Conservation (phyloP, 495 filamentous ascomycete genomes). For the Rhypophila decipiens region DNA sequence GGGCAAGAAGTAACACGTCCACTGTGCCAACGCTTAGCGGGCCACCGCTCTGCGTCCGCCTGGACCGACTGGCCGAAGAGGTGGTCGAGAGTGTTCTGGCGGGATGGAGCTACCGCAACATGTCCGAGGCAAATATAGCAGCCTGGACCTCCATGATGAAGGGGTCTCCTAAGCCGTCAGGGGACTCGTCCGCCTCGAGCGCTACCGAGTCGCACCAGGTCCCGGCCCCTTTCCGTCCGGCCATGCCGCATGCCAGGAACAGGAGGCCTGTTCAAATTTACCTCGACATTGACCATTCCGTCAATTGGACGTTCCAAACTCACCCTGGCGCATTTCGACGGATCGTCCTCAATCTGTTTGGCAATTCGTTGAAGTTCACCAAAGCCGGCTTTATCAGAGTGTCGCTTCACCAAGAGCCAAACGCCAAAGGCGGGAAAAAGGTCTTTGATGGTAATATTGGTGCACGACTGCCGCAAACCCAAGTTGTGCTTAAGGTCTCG, state of each 20-base stretch:
- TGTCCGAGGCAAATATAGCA: conserved; percentile 13
- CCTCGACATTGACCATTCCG: conserved; percentile 53
- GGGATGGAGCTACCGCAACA: conserved; percentile 36
- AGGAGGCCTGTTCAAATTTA: conserved; percentile 47
- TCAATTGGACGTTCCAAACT: conserved; percentile 56
- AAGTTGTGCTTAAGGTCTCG: conserved; percentile 41
- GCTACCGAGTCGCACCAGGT: not conserved
- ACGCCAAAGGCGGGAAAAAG: too few species aligned
- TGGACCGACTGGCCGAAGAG: conserved; percentile 50
- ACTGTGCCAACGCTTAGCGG: conserved; percentile 2
- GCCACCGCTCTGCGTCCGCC: conserved; percentile 18
- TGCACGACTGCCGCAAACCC: conserved; percentile 10
- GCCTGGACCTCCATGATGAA: conserved; percentile 3
- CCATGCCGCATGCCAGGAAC: not conserved
- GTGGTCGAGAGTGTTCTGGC: conserved; percentile 54
- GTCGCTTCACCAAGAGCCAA: conserved; percentile 43
- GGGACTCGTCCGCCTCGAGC: not conserved
- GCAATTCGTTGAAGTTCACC: conserved; percentile 78
- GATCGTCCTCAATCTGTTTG: conserved; percentile 74
- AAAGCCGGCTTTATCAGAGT: conserved; percentile 58
- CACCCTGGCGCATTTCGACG: conserved; percentile 68
- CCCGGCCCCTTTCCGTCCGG: not conserved
- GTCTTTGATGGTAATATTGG: too few species aligned
- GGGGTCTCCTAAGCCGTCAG: conserved; percentile 9
- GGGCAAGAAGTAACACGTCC: too few species aligned